phyloP scores from a whole-genome alignment of 2,329 filamentous ascomycete species.

The Aspergillus amoenus region DNA sequence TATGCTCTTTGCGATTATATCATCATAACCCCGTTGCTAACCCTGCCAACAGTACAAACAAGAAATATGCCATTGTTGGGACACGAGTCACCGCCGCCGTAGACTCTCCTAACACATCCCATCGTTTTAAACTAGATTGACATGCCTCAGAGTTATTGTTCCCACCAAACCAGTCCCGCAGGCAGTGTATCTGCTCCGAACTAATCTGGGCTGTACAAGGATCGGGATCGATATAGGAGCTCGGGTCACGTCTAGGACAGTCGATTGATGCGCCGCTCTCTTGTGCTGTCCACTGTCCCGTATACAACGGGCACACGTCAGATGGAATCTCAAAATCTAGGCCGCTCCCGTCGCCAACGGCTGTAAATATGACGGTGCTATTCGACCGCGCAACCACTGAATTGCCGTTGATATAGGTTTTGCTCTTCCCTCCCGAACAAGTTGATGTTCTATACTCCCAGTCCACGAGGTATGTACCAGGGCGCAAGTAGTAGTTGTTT shows the following conservation, averaged over 20 bases:
- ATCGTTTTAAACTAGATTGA: background rate
- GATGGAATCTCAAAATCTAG: background rate
- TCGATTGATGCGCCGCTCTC: background rate
- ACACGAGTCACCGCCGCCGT: background rate
- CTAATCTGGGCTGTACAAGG: background rate
- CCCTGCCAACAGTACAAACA: background rate
- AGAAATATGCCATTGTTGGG: background rate
- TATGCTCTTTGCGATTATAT: no score
- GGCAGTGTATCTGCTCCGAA: background rate
- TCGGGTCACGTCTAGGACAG: background rate
- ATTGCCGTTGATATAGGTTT: background rate
- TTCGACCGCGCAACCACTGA: background rate
- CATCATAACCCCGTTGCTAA: background rate
- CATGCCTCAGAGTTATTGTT: constrained; percentile 6
- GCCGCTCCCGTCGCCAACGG: constrained; percentile 1
- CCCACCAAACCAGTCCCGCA: constrained; percentile 1
- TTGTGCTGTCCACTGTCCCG: background rate
- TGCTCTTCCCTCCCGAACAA: background rate
- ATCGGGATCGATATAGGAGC: background rate
- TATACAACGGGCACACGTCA: background rate
- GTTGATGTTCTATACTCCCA: background rate
- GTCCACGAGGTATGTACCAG: background rate
- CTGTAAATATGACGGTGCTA: background rate
- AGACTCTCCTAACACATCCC: background rate
- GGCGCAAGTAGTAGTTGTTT: background rate